A percentile compares a stretch with the other conserved stretches of the same genome.
phyloP scores from a whole-genome alignment of 2,329 filamentous ascomycete species.

The Basipetospora chlamydospora region DNA sequence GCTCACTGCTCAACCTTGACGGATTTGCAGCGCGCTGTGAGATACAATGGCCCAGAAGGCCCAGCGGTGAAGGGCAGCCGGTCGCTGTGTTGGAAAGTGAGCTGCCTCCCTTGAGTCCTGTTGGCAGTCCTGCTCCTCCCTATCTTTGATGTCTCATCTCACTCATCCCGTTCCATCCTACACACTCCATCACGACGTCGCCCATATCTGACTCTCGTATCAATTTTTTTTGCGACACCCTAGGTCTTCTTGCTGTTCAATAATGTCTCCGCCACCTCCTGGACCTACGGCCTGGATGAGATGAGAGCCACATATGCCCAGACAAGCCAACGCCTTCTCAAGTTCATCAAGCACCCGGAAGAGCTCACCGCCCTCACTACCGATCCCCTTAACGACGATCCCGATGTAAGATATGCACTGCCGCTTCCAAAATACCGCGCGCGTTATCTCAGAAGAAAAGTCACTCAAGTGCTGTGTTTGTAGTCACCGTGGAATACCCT shows the following conservation, averaged over 20 bases:
- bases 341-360: conserved; percentile 72
- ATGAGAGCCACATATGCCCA: conserved; percentile 62
- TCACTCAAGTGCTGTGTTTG: conserved; percentile 11
- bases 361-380: conserved; percentile 53
- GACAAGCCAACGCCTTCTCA: conserved; percentile 59
- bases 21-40: conserved; percentile 51
- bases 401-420: conserved; percentile 29
- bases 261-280: conserved; percentile 47
- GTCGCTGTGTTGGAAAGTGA: conserved; percentile 84
- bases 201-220: too few species aligned
- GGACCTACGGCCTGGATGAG: conserved; percentile 52
- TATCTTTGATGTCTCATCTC: too few species aligned
- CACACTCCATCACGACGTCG: too few species aligned
- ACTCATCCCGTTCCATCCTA: too few species aligned
- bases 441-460: too few species aligned
- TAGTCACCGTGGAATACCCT: conserved; percentile 88
- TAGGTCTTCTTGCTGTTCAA: conserved; percentile 73
- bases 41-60: conserved; percentile 40
- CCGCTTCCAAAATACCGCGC: too few species aligned
- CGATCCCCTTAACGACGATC: conserved; percentile 79
- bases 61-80: conserved; percentile 60
- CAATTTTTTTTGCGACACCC: too few species aligned
- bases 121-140: too few species aligned
- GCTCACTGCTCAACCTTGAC: conserved; percentile 39
- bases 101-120: background rate